A percentile compares a stretch with the other conserved stretches of the same genome.
Evolutionary conservation across 768 basidiomycete species (phyloP).

Genomic region (Antrodiella citrinella): DNA sequence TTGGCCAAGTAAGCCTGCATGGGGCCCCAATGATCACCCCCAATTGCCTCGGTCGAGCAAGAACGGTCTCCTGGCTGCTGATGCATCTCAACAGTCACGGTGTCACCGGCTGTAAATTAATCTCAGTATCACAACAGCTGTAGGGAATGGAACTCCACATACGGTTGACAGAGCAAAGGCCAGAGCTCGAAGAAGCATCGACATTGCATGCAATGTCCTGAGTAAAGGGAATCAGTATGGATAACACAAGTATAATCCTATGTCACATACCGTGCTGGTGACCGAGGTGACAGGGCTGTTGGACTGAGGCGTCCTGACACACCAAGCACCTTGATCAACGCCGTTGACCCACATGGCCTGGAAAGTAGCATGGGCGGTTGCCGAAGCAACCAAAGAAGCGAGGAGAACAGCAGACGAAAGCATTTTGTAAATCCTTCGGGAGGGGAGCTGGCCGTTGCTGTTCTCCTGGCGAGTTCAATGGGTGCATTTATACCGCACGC

Average conservation of each 20-base stretch:
- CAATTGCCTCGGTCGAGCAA: slow-evolving; percentile 41
- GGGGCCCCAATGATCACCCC: slow-evolving; percentile 44
- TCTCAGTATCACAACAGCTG: not conserved
- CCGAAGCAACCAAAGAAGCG: slow-evolving; percentile 31
- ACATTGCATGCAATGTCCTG: slow-evolving; percentile 45
- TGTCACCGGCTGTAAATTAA: slow-evolving; percentile 31
- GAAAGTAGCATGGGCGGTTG: slow-evolving; percentile 45
- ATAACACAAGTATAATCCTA: not conserved
- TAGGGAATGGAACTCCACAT: slow-evolving; percentile 4
- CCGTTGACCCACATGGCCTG: slow-evolving; percentile 46
- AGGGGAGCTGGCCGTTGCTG: not conserved
- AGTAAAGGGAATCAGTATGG: not conserved
- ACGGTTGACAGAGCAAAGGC: slow-evolving; percentile 37
- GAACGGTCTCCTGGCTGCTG: slow-evolving; percentile 39
- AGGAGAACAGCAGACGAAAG: slow-evolving; percentile 2
- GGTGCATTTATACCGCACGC: too few species aligned
- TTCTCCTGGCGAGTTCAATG: too few species aligned
- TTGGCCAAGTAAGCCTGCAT: slow-evolving; percentile 43
- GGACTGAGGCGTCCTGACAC: slow-evolving; percentile 35
- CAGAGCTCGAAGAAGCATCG: slow-evolving; percentile 23
- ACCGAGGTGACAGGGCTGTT: slow-evolving; percentile 41
- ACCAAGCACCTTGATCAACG: slow-evolving; percentile 38
- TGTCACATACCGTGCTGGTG: slow-evolving; percentile 23
- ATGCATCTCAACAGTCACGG: slow-evolving; percentile 46
- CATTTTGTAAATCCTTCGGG: not conserved